Evolutionary conservation across 768 basidiomycete genomes (phyloP).

Genomic region (Ramaria sp.): DNA sequence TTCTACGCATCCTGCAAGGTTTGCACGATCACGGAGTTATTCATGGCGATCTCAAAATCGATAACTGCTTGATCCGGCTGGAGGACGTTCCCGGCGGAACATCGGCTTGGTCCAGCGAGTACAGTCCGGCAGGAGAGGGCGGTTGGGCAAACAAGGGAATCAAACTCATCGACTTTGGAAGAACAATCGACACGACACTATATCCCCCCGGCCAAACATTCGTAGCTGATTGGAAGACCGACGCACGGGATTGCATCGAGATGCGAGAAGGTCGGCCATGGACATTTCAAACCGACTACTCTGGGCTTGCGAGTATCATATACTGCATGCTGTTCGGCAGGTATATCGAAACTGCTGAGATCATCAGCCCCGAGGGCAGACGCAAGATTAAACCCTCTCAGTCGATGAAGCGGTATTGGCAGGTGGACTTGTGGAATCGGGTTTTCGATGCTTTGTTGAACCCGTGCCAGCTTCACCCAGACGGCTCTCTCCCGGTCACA

Average conservation of each 20-base stretch:
- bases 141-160: constrained; percentile 88
- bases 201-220: constrained; percentile 78
- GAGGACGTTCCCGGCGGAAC: constrained; percentile 68
- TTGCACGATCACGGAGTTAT: constrained; percentile 81
- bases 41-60: constrained; percentile 98
- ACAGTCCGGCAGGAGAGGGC: constrained; percentile 64
- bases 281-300: constrained; percentile 96
- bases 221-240: constrained; percentile 78
- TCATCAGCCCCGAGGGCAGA: constrained; percentile 16
- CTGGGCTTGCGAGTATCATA: constrained; percentile 86
- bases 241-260: constrained; percentile 88
- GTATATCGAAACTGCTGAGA: constrained; percentile 74
- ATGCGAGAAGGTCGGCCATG: constrained; percentile 74
- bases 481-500: constrained; percentile 59
- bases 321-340: constrained; percentile 97
- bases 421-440: constrained; percentile 72
- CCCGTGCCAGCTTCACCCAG: constrained; percentile 47
- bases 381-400: constrained; percentile 42
- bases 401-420: constrained; percentile 93
- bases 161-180: constrained; percentile 95
- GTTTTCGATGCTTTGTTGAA: constrained; percentile 86
- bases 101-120: constrained; percentile 62
- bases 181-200: constrained; percentile 75
- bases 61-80: constrained; percentile 93
- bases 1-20: constrained; percentile 70